Percentiles rank a stretch among this genome's conserved stretches.
phyloP scores from a whole-genome alignment of 2,329 filamentous ascomycete genomes.

The Catunica adiposa region DNA sequence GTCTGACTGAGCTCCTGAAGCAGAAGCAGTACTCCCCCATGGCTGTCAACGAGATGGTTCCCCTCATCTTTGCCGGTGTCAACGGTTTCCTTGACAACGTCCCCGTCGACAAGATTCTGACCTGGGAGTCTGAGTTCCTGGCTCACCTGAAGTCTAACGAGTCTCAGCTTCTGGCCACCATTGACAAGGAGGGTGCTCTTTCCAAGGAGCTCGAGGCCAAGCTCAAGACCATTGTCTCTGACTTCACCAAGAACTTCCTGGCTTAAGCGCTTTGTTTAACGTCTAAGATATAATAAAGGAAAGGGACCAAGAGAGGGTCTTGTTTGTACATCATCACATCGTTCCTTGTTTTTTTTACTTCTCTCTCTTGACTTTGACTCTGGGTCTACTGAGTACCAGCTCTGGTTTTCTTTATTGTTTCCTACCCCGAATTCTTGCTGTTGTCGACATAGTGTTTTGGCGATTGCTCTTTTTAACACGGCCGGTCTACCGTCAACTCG shows the following conservation, averaged over 20 bases:
- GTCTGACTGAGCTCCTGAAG: conserved; percentile 96
- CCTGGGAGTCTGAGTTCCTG: conserved; percentile 92
- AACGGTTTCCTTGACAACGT: conserved; percentile 85
- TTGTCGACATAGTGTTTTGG: background rate
- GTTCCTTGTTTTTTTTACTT: conserved; percentile 17
- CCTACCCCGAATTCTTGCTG: background rate
- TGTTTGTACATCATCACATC: conserved; percentile 31
- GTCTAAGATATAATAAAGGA: conserved; percentile 17
- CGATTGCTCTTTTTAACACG: background rate
- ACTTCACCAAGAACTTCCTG: conserved; percentile 89
- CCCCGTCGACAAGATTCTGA: conserved; percentile 77
- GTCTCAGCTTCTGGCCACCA: conserved; percentile 62
- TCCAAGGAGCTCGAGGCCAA: conserved; percentile 84
- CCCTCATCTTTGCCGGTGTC: conserved; percentile 97
- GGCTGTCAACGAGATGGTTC: conserved; percentile 99
- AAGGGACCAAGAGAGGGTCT: conserved; percentile 22
- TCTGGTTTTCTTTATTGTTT: background rate
- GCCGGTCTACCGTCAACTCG: background rate
- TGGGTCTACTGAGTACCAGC: background rate
- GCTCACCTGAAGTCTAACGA: conserved; percentile 84
- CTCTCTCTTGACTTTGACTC: conserved; percentile 4
- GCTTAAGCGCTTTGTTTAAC: conserved; percentile 27
- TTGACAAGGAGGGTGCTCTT: conserved; percentile 89
- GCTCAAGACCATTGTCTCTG: conserved; percentile 58
- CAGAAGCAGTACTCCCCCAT: conserved; percentile 99